Conservation (phyloP, 805 yeast species). For the Candida ortonii region DNA sequence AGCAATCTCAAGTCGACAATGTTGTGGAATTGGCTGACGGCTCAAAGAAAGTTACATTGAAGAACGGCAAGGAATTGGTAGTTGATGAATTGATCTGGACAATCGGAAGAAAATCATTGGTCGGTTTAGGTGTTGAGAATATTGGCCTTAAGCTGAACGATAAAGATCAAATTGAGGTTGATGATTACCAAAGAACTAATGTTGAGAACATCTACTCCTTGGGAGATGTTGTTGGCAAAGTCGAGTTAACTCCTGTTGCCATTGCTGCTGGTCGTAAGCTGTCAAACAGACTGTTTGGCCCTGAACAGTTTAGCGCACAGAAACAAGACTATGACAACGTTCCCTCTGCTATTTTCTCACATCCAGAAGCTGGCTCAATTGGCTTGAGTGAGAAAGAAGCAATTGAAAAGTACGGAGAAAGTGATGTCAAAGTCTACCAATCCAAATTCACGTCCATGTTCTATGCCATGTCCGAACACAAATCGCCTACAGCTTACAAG, state of each 20-base stretch:
- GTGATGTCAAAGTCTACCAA: slow-evolving; percentile 74
- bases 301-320: slow-evolving; percentile 61
- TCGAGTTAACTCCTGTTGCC: slow-evolving; percentile 96
- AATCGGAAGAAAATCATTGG: slow-evolving; percentile 79
- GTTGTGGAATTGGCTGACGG: slow-evolving; percentile 50
- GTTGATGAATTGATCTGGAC: slow-evolving; percentile 93
- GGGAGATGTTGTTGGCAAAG: slow-evolving; percentile 92
- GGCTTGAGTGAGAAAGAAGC: slow-evolving; percentile 86
- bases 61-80: slow-evolving; percentile 41
- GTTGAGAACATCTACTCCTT: slow-evolving; percentile 72
- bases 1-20: slow-evolving; percentile 49
- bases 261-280: slow-evolving; percentile 97
- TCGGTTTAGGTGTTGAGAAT: slow-evolving; percentile 72
- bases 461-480: slow-evolving; percentile 79
- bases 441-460: slow-evolving; percentile 89
- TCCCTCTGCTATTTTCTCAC: slow-evolving; percentile 96
- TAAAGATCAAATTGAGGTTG: slow-evolving; percentile 66
- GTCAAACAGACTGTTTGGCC: slow-evolving; percentile 88
- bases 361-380: slow-evolving; percentile 95
- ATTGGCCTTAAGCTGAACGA: slow-evolving; percentile 66
- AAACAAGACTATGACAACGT: slow-evolving; percentile 84
- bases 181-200: slow-evolving; percentile 83
- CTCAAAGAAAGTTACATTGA: slow-evolving; percentile 46
- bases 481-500: slow-evolving; percentile 86
- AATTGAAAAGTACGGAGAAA: slow-evolving; percentile 70